phyloP scores from a whole-genome alignment of 257 asterid species.

The Solanum ossicruentum region DNA sequence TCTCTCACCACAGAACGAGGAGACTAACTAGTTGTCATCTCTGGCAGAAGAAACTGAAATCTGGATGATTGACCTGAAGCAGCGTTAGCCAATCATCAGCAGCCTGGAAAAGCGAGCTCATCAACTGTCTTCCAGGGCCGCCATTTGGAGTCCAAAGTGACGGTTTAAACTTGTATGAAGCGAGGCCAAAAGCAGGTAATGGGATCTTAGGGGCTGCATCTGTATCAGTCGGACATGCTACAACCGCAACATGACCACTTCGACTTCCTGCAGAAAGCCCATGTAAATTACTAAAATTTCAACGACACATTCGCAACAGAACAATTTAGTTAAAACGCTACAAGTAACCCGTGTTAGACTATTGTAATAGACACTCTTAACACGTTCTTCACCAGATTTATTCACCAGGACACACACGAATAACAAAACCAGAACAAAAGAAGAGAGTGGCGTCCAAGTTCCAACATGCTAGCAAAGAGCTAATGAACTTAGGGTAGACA shows the following conservation, averaged over 20 bases:
- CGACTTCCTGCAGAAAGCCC: constrained; percentile 35
- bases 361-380: background rate
- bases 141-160: constrained; percentile 64
- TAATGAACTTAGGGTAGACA: background rate
- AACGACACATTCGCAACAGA: background rate
- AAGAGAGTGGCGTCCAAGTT: background rate
- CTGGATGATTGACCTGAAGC: constrained; percentile 74
- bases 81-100: constrained; percentile 57
- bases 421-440: background rate
- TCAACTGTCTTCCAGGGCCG: constrained; percentile 37
- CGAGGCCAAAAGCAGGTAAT: constrained; percentile 79
- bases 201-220: constrained; percentile 43
- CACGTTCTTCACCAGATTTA: background rate
- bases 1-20: background rate
- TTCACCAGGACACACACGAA: background rate
- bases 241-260: constrained; percentile 26
- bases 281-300: background rate
- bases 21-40: constrained; percentile 18
- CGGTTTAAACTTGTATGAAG: constrained; percentile 59
- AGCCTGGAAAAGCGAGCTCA: constrained; percentile 44
- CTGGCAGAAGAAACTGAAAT: constrained; percentile 74
- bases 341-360: background rate
- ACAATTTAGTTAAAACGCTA: background rate
- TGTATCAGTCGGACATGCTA: constrained; percentile 33
- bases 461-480: background rate